Conservation (phyloP, 768 basidiomycete genomes). For the Amanita rubescens region DNA sequence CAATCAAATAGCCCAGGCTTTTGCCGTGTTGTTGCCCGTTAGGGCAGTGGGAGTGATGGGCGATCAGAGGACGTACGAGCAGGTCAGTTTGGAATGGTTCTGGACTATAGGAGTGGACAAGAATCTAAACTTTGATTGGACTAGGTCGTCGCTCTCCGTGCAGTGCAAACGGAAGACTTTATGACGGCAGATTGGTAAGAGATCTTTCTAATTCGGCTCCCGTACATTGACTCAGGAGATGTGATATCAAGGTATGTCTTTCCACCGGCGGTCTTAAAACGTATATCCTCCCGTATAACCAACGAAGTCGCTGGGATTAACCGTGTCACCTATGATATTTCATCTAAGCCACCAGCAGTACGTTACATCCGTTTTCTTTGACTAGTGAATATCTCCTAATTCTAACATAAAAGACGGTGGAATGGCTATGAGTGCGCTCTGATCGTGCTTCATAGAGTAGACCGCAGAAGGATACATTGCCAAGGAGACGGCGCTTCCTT, state of each 20-base stretch:
- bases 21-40: constrained; percentile 91
- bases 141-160: constrained; percentile 88
- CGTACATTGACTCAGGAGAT: too few relatives aligned
- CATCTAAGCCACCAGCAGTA: constrained; percentile 93
- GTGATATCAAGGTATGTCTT: constrained; percentile 78
- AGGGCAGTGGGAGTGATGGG: constrained; percentile 98
- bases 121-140: neutral
- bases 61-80: constrained; percentile 93
- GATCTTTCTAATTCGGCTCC: too few relatives aligned
- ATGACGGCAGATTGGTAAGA: constrained; percentile 98
- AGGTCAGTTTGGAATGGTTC: constrained; percentile 35
- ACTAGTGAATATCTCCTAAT: constrained; percentile 6
- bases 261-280: constrained; percentile 80
- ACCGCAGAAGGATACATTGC: neutral
- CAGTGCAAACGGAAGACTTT: constrained; percentile 97
- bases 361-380: constrained; percentile 20
- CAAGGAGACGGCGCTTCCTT: neutral
- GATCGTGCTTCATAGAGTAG: neutral
- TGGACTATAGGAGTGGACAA: too few relatives aligned
- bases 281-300: constrained; percentile 93
- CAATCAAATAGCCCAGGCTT: constrained; percentile 91
- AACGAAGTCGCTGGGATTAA: constrained; percentile 98
- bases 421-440: constrained; percentile 31
- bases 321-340: constrained; percentile 93
- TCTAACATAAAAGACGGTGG: constrained; percentile 32